phyloP scores from a whole-genome alignment of 768 basidiomycete genomes.

The Lactifluus piperatus region DNA sequence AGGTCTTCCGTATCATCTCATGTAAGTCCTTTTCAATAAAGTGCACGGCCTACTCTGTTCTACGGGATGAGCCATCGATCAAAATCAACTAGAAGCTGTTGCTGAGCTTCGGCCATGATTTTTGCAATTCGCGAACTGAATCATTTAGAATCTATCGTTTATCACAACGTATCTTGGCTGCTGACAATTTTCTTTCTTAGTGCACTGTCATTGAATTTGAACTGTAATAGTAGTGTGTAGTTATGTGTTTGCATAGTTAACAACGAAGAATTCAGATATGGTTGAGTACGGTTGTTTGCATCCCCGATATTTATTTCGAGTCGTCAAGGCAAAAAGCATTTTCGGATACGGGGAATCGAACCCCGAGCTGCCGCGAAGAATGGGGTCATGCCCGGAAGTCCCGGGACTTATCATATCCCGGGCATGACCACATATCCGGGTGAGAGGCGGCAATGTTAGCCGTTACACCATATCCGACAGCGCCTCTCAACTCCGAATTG shows the following conservation, averaged over 20 bases:
- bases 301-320: too few relatives aligned
- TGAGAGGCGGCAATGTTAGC: conserved; percentile 32
- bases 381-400: too few relatives aligned
- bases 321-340: background rate
- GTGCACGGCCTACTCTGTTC: background rate
- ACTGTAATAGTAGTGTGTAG: background rate
- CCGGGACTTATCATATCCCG: too few relatives aligned
- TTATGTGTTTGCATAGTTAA: background rate
- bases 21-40: background rate
- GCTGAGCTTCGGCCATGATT: conserved; percentile 68
- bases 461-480: conserved; percentile 32
- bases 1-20: background rate
- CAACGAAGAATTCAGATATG: too few relatives aligned
- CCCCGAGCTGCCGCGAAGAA: conserved; percentile 32
- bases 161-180: background rate
- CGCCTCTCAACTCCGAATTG: too few relatives aligned
- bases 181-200: background rate
- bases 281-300: too few relatives aligned
- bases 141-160: background rate
- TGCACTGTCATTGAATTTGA: background rate
- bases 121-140: conserved; percentile 21
- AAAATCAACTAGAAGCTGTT: conserved; percentile 89
- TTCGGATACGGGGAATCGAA: conserved; percentile 36
- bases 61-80: conserved; percentile 40
- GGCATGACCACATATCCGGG: too few relatives aligned